Evolutionary conservation across 768 basidiomycete species (phyloP).

Genomic region (Boletus huronensis): DNA sequence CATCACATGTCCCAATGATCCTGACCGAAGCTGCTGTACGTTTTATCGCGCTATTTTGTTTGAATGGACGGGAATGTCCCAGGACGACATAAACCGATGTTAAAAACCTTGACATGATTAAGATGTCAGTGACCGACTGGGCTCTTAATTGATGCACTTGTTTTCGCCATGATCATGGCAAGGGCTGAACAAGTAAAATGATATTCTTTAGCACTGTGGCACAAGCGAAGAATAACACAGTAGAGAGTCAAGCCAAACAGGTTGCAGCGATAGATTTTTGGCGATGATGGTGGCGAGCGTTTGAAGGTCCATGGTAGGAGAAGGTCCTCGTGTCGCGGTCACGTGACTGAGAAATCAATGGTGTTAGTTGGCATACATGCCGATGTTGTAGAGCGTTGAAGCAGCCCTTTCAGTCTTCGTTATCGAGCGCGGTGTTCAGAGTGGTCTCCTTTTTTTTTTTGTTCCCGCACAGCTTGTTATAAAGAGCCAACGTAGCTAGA

Average conservation of each 20-base stretch:
- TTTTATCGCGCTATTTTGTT: not conserved
- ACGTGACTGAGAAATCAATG: slow-evolving; percentile 28
- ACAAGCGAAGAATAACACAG: too few relatives aligned
- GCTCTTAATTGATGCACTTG: not conserved
- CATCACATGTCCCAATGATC: not conserved
- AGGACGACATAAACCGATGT: not conserved
- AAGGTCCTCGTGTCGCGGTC: slow-evolving; percentile 23
- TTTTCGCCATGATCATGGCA: too few relatives aligned
- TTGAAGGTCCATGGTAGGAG: too few relatives aligned
- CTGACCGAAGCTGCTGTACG: not conserved
- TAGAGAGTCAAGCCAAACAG: too few relatives aligned
- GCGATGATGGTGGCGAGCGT: too few relatives aligned
- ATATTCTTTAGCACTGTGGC: too few relatives aligned
- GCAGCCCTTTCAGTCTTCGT: not conserved
- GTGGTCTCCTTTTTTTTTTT: not conserved
- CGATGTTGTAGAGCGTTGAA: not conserved
- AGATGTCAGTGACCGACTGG: not conserved
- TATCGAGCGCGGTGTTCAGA: not conserved
- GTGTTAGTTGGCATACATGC: not conserved
- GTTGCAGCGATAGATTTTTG: too few relatives aligned
- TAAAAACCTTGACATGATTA: too few relatives aligned
- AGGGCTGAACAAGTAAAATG: too few relatives aligned
- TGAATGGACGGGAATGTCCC: not conserved
- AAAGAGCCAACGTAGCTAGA: not conserved
- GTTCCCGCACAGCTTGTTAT: not conserved